phyloP scores from a whole-genome alignment of 2,329 filamentous ascomycete genomes.

The Epichloe amarillans region DNA sequence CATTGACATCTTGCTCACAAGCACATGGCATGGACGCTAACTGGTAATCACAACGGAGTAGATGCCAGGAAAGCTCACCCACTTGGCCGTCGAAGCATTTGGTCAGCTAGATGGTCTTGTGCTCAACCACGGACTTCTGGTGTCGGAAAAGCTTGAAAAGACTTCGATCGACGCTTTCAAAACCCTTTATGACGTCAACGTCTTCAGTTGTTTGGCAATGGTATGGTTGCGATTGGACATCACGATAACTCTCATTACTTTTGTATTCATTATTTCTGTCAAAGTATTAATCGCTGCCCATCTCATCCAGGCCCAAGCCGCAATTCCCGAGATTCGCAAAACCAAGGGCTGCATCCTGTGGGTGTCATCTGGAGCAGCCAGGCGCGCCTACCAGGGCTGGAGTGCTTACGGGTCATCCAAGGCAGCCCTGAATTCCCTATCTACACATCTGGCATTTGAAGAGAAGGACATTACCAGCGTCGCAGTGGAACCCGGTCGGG shows the following conservation, averaged over 20 bases:
- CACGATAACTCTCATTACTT: background rate
- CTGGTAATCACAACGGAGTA: slow-evolving; percentile 11
- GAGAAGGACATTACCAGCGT: slow-evolving; percentile 64
- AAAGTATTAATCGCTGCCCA: background rate
- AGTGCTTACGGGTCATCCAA: slow-evolving; percentile 73
- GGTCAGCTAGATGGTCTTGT: slow-evolving; percentile 68
- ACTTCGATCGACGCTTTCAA: slow-evolving; percentile 63
- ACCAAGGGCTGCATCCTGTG: slow-evolving; percentile 61
- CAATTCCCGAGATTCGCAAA: slow-evolving; percentile 54
- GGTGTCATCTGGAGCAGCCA: slow-evolving; percentile 66
- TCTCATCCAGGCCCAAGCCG: slow-evolving; percentile 48
- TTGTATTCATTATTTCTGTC: background rate
- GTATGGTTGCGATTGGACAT: slow-evolving; percentile 33
- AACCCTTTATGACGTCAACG: slow-evolving; percentile 64
- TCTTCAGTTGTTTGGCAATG: slow-evolving; percentile 70
- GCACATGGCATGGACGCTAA: background rate
- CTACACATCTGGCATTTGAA: slow-evolving; percentile 58
- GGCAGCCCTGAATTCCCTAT: slow-evolving; percentile 70
- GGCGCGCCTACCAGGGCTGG: slow-evolving; percentile 56
- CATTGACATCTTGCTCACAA: background rate
- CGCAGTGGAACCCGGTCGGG: slow-evolving; percentile 63
- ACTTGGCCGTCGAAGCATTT: slow-evolving; percentile 53
- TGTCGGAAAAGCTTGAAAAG: slow-evolving; percentile 61
- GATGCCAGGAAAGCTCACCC: slow-evolving; percentile 48
- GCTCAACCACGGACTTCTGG: slow-evolving; percentile 74